Evolutionary conservation across 2,329 filamentous ascomycete species (phyloP).

Genomic region (Apiospora aurea): DNA sequence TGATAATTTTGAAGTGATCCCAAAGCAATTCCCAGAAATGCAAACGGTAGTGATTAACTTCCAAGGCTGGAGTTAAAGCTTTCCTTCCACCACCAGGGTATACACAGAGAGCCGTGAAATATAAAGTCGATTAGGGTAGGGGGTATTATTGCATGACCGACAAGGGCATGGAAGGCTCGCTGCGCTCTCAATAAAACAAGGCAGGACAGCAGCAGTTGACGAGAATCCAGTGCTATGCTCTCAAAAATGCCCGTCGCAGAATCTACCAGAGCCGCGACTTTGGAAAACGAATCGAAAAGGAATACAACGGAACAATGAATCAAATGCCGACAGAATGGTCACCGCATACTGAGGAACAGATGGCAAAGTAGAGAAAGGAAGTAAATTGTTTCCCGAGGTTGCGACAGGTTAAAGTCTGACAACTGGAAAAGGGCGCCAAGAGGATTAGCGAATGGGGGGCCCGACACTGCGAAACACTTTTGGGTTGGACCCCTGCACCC

Average conservation of each 20-base stretch:
- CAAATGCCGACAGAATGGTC: neutral
- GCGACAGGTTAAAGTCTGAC: slow-evolving; percentile 12
- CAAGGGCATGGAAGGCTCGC: slow-evolving; percentile 3
- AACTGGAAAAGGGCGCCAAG: slow-evolving; percentile 9
- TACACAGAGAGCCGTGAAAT: slow-evolving; percentile 11
- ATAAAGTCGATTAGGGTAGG: neutral
- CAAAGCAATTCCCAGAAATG: neutral
- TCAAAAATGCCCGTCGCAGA: neutral
- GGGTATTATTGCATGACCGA: slow-evolving; percentile 8
- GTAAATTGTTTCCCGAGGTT: neutral
- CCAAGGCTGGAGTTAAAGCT: neutral
- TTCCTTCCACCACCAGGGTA: slow-evolving; percentile 16
- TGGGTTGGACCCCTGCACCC: slow-evolving; percentile 1
- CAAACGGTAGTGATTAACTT: neutral
- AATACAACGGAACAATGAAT: neutral
- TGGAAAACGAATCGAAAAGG: neutral
- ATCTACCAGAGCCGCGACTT: neutral
- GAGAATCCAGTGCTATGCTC: neutral
- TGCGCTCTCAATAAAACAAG: neutral
- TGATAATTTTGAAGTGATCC: neutral
- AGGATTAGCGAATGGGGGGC: neutral
- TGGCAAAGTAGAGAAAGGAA: neutral
- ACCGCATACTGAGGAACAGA: neutral
- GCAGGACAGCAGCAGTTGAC: neutral
- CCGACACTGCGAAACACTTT: slow-evolving; percentile 16